Evolutionary conservation across 2,329 filamentous ascomycete species (phyloP).

Genomic region (Calonectria pteridis): DNA sequence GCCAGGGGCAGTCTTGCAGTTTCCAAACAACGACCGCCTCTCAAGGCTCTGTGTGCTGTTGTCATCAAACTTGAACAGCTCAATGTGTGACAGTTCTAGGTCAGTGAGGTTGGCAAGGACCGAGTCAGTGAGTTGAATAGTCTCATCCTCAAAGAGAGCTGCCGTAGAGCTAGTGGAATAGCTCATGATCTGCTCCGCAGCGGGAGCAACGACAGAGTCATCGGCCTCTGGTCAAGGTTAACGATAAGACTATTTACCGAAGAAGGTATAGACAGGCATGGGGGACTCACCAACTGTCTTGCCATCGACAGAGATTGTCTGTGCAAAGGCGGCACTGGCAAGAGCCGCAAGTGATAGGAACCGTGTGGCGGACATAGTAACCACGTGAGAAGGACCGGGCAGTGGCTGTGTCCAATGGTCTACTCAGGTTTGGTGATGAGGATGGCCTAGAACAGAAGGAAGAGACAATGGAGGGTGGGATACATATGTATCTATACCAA

Average conservation of each 20-base stretch:
- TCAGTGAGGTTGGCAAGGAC: slow-evolving; percentile 48
- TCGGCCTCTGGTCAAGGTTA: slow-evolving; percentile 26
- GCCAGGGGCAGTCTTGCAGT: slow-evolving; percentile 48
- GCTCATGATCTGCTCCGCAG: slow-evolving; percentile 28
- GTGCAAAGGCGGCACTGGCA: slow-evolving; percentile 33
- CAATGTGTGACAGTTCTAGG: slow-evolving; percentile 46
- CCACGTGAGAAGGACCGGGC: slow-evolving; percentile 11
- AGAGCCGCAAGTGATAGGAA: slow-evolving; percentile 33
- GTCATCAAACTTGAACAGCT: slow-evolving; percentile 50
- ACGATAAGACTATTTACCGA: not conserved
- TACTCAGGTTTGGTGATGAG: slow-evolving; percentile 4
- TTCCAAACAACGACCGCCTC: slow-evolving; percentile 24
- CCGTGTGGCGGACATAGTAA: slow-evolving; percentile 28
- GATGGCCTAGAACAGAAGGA: slow-evolving; percentile 15
- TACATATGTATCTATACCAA: slow-evolving; percentile 25
- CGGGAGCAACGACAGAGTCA: slow-evolving; percentile 40
- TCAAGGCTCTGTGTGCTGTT: slow-evolving; percentile 10
- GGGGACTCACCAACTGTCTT: slow-evolving; percentile 39
- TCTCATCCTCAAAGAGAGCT: slow-evolving; percentile 39
- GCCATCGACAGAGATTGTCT: slow-evolving; percentile 43
- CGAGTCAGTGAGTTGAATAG: slow-evolving; percentile 50
- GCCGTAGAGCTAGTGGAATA: slow-evolving; percentile 20
- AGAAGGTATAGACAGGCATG: not conserved
- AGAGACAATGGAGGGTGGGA: slow-evolving; percentile 11
- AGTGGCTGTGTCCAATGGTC: slow-evolving; percentile 4